These are phyloP conservation scores for Cercospora citrullina DNA, from an alignment of 2,329 filamentous ascomycete species.

Conservation along the genomic window DNA sequence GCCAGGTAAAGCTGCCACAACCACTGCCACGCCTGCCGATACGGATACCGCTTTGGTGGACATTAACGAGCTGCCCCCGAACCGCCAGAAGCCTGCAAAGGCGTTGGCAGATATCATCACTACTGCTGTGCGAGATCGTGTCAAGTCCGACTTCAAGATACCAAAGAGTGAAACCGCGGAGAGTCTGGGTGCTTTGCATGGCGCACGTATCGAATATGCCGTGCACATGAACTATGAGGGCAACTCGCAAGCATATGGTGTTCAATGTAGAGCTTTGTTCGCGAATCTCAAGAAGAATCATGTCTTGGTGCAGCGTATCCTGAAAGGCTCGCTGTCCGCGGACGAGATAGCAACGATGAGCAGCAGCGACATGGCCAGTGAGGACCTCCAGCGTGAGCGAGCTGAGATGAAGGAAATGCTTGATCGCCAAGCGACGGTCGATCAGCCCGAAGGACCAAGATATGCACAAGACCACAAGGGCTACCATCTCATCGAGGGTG, in stretches of 20 bases:
- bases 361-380: conserved; percentile 85
- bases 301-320: conserved; percentile 71
- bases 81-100: conserved; percentile 69
- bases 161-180: conserved; percentile 64
- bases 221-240: conserved; percentile 58
- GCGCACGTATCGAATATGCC: conserved; percentile 76
- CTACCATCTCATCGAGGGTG: conserved; percentile 82
- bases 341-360: conserved; percentile 84
- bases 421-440: conserved; percentile 81
- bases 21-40: conserved; percentile 27
- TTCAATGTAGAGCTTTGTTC: conserved; percentile 71
- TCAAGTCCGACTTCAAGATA: conserved; percentile 64
- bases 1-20: conserved; percentile 17
- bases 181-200: conserved; percentile 66
- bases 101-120: conserved; percentile 69
- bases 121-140: conserved; percentile 64
- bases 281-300: conserved; percentile 90
- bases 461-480: conserved; percentile 92
- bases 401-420: conserved; percentile 74
- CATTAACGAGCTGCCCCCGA: conserved; percentile 58
- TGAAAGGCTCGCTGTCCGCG: conserved; percentile 71
- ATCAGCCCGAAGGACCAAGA: conserved; percentile 69
- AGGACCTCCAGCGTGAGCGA: conserved; percentile 77
- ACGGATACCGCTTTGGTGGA: conserved; percentile 38
- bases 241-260: conserved; percentile 54